Base-by-base conservation (phyloP, 148 eudicot species). In the Vaccinium vitisidaea region DNA sequence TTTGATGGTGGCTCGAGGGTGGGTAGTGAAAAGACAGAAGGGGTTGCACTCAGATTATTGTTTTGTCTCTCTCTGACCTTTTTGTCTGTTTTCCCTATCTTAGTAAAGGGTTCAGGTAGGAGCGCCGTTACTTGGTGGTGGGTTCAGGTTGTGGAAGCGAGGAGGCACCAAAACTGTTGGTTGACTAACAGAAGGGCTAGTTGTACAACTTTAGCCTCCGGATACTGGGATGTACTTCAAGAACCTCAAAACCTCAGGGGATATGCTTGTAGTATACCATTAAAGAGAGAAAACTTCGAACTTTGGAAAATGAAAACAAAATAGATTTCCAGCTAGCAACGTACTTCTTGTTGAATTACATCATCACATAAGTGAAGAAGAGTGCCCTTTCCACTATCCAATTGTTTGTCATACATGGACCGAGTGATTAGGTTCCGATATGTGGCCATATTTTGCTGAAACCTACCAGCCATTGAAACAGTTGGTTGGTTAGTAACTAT, bases 391-490 rank as follows among this genome's bases (percentile, higher is more conserved):
- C 99, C 98, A 85, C 99, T 94, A 88, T 96, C 99, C 61, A 96
- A 89, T 86, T 96, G 99, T 87, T 96, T 96, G 89, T 96, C 99
- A 86, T 97, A 97, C 99, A 97, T 97, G 70, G 98, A 97, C 85
- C 93, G 93, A 27, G 99, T 97, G 69, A 95, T 95, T 87, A 97
- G 83, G 81, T 90, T 97, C 90, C 83, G 96, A 88, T 97, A 97
- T 19, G 90, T 84, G 83, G 93, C 95, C 96, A 97, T 84, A 88
- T 95, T 97, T 85, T 88, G 91, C 88, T 95, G 98, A 92, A 95
- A 97, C 87, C 98, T 97, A 88, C 83, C 88, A 77, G 58, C 58
- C 71, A 63, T 39, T 12, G 52, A 87, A 87, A 83, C 56, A 81
- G 69, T 32, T 21, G 79, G 16, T 13, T 75, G 21, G 43, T 32